Conservation (phyloP, 495 filamentous ascomycete species). For the Trypethelium eluteriae region DNA sequence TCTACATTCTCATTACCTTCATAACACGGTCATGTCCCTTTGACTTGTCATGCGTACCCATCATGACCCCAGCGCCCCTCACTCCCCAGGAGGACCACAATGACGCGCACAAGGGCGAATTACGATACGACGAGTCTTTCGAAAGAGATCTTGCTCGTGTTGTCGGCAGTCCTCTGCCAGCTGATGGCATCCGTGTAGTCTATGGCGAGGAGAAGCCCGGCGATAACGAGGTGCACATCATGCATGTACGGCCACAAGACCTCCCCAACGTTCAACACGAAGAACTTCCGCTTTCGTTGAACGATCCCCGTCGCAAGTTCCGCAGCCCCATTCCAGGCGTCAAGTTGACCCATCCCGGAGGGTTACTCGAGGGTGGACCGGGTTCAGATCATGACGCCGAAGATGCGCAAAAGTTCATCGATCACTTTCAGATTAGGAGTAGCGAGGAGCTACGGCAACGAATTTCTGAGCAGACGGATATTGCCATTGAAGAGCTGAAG, state of each 20-base stretch:
- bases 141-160: not conserved
- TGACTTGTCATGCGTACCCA: not conserved
- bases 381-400: slow-evolving; percentile 26
- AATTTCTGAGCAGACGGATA: slow-evolving; percentile 19
- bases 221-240: not conserved
- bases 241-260: not conserved
- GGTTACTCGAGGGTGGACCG: slow-evolving; percentile 35
- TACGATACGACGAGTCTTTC: slow-evolving; percentile 7
- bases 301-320: slow-evolving; percentile 31
- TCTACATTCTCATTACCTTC: no score
- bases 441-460: slow-evolving; percentile 18
- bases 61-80: not conserved
- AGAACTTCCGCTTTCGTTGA: slow-evolving; percentile 33
- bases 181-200: not conserved
- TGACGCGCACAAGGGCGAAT: not conserved
- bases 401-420: slow-evolving; percentile 29
- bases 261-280: slow-evolving; percentile 23
- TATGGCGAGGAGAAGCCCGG: not conserved
- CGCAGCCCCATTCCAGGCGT: slow-evolving; percentile 31
- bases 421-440: slow-evolving; percentile 13
- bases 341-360: slow-evolving; percentile 33
- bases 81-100: not conserved
- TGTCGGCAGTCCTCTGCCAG: not conserved
- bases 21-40: no score
- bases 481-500: slow-evolving; percentile 19